These are phyloP conservation scores for Pseudogymnoascus sp. DNA, from an alignment of 2,329 filamentous ascomycete species.

Conservation along the genomic window DNA sequence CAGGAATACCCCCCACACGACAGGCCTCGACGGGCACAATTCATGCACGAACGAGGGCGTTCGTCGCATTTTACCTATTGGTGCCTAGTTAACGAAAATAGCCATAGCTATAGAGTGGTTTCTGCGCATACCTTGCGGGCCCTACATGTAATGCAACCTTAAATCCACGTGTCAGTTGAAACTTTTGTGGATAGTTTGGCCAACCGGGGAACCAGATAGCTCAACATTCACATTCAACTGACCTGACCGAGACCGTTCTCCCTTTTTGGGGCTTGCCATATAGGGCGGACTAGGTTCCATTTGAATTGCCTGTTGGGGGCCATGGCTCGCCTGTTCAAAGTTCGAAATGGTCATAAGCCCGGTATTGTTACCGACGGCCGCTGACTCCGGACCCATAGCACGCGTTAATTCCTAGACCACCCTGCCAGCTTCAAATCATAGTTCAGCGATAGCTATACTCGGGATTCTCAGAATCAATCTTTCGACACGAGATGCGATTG, in stretches of 20 bases:
- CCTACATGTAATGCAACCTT: conserved; percentile 10
- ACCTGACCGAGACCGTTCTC: neutral
- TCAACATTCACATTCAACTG: neutral
- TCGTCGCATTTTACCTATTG: conserved; percentile 12
- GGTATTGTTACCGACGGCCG: neutral
- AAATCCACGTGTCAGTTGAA: neutral
- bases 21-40: conserved; percentile 7
- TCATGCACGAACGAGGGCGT: conserved; percentile 8
- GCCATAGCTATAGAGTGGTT: neutral
- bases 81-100: neutral
- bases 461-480: neutral
- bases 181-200: neutral
- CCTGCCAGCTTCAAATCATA: neutral
- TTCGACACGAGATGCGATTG: conserved; percentile 1
- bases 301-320: neutral
- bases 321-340: neutral
- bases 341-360: neutral
- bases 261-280: neutral
- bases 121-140: conserved; percentile 8
- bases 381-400: neutral
- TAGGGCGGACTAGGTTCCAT: neutral
- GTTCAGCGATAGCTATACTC: neutral
- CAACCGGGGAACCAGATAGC: neutral
- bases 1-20: neutral
- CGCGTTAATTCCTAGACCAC: neutral